These are phyloP conservation scores for Thermothelomyces thermophilus DNA, from an alignment of 2,329 filamentous ascomycete species.

Conservation along the genomic window DNA sequence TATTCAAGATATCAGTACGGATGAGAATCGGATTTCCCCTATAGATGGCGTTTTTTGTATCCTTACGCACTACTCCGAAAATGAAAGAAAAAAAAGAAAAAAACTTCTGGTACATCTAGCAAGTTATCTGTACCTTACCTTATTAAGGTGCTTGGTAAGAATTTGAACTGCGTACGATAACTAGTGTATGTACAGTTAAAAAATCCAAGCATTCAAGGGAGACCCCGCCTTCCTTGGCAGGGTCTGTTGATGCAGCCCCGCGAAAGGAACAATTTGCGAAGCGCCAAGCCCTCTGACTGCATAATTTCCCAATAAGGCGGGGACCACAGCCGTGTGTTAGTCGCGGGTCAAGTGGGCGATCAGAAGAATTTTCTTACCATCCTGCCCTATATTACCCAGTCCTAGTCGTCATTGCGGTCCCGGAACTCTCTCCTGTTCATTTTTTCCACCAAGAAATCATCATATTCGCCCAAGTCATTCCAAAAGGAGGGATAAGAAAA, in stretches of 20 bases:
- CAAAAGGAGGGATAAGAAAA: conserved; percentile 2
- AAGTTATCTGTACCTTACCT: too few species aligned
- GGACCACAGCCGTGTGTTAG: conserved; percentile 11
- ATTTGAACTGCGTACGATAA: too few species aligned
- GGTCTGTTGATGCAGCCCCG: conserved; percentile 6
- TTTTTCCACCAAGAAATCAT: not conserved
- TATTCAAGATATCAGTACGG: too few species aligned
- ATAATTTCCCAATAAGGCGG: conserved; percentile 2
- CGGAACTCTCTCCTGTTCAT: not conserved
- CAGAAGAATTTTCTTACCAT: conserved; percentile 4
- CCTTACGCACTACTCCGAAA: too few species aligned
- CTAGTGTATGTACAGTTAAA: too few species aligned
- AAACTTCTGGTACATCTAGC: too few species aligned
- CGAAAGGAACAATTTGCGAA: conserved; percentile 7
- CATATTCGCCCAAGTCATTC: not conserved
- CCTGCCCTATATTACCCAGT: conserved; percentile 2
- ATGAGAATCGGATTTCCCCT: too few species aligned
- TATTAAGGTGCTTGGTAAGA: too few species aligned
- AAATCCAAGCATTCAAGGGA: too few species aligned
- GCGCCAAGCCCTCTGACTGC: conserved; percentile 11
- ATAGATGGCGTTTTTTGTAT: too few species aligned
- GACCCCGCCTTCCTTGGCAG: conserved; percentile 10
- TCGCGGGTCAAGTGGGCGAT: conserved; percentile 1
- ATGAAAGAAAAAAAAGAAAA: too few species aligned
- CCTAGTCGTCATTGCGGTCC: not conserved